Evolutionary conservation across 2,329 filamentous ascomycete species (phyloP), one percentile per base, ranked within the genome.

Genomic region (Phaeosphaeriaceae sp.): DNA sequence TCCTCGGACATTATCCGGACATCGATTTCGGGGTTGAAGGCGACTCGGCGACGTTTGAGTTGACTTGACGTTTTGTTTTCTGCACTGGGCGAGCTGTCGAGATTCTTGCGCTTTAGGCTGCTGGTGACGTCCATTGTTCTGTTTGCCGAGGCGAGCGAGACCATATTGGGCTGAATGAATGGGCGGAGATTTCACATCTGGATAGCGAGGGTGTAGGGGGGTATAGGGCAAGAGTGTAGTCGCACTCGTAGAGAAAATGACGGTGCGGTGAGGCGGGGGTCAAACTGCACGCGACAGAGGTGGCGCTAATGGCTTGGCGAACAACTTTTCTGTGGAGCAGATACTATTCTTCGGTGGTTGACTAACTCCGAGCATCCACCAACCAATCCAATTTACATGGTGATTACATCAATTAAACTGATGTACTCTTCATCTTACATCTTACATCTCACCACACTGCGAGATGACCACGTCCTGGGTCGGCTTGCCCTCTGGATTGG

Each of bases 381-480:
- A n/a, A n/a, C n/a, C n/a, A n/a, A n/a, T n/a, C n/a, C n/a, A n/a
- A n/a, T n/a, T n/a, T n/a, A n/a, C n/a, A n/a, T n/a, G n/a, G n/a
- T n/a, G n/a, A n/a, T n/a, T n/a, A n/a, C n/a, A n/a, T n/a, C n/a
- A n/a, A n/a, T n/a, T n/a, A n/a, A n/a, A n/a, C n/a, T n/a, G n/a
- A 32, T 11, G 29, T n/a, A 12, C 11, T 32, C 29, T 32, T 32
- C 29, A 12, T 32, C 29, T 32, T 35, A n/a, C 11, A n/a, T n/a
- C n/a, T 69, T 56, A 97, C 92, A 97, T 96, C 81, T 97, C 92
- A 23, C 94, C 94, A 68, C 93, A 97, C 77, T 95, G 87, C 8
- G 86, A 80, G 66, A 99, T 87, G 12, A 86, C 83, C 2, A 97
- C 87, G 68, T 97, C 92, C 70, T 93, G 78, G 61, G 89, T 89